Evolutionary conservation across 164 flowering plant species (phyloP).

Genomic region (Nymphaea colorata): DNA sequence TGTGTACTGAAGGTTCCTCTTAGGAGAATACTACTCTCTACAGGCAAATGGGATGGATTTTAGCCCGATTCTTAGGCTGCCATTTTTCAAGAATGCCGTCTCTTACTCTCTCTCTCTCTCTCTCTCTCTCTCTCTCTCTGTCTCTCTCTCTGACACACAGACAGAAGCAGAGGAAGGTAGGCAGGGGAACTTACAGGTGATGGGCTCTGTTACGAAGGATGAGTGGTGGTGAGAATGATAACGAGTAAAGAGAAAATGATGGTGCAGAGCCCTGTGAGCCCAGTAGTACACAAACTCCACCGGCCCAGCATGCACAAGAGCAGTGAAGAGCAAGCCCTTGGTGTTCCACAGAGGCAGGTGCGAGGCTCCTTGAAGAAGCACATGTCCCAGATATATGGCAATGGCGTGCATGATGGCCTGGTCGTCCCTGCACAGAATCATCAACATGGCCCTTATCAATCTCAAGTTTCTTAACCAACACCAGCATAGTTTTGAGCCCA

Average conservation of each 20-base stretch:
- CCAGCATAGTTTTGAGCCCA: too few species aligned
- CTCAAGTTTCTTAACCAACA: too few species aligned
- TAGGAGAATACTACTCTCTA: too few species aligned
- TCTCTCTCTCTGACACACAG: too few species aligned
- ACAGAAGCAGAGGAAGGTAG: too few species aligned
- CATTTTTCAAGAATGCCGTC: too few species aligned
- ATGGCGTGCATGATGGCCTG: constrained; percentile 19
- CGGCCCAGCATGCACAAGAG: constrained; percentile 29
- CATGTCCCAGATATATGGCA: constrained; percentile 7
- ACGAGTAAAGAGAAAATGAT: constrained; percentile 38
- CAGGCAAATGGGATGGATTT: too few species aligned
- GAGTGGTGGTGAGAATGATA: constrained; percentile 52
- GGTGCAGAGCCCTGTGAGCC: constrained; percentile 45
- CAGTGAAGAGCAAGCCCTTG: constrained; percentile 16
- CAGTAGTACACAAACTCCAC: constrained; percentile 46
- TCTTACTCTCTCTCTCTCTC: too few species aligned
- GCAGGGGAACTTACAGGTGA: constrained; percentile 20
- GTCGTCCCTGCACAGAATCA: constrained; percentile 21
- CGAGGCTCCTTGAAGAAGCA: neutral
- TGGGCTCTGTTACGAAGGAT: constrained; percentile 43
- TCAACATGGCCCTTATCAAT: neutral
- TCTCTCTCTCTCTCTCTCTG: too few species aligned
- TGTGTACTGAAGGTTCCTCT: too few species aligned
- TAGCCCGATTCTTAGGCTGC: too few species aligned
- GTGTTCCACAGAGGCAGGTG: constrained; percentile 30